Percentiles rank a stretch among this genome's conserved stretches.
Conservation (phyloP, 768 basidiomycete species). For the Gymnopilus junonius region DNA sequence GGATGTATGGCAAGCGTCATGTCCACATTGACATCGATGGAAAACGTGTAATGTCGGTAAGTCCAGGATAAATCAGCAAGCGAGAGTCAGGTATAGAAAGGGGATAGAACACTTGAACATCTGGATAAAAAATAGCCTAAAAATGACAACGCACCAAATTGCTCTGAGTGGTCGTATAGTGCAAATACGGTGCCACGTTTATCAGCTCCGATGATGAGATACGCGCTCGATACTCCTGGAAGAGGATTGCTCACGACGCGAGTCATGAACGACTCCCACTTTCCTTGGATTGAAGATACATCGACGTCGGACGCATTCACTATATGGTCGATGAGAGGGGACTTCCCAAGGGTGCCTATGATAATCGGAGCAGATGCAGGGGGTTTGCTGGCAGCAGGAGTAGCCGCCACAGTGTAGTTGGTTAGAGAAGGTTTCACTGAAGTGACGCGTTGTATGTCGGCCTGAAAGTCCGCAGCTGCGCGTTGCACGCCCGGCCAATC, state of each 20-base stretch:
- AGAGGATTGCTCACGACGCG: slow-evolving; percentile 57
- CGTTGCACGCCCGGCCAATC: slow-evolving; percentile 70
- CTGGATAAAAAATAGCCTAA: background rate
- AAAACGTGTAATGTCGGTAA: background rate
- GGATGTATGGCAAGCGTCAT: background rate
- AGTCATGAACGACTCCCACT: slow-evolving; percentile 69
- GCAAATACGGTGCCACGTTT: slow-evolving; percentile 71
- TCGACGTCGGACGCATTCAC: slow-evolving; percentile 58
- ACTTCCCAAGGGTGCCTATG: slow-evolving; percentile 68
- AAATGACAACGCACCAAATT: slow-evolving; percentile 52
- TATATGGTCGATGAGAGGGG: slow-evolving; percentile 53
- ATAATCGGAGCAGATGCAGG: slow-evolving; percentile 53
- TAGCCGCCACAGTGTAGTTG: slow-evolving; percentile 46
- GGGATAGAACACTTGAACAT: background rate
- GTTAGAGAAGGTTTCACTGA: slow-evolving; percentile 51
- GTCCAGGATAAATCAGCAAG: background rate
- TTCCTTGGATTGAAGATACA: slow-evolving; percentile 58
- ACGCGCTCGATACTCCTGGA: slow-evolving; percentile 61
- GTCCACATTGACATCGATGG: background rate
- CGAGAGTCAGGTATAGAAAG: slow-evolving; percentile 1
- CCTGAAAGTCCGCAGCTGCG: slow-evolving; percentile 61
- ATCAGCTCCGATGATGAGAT: slow-evolving; percentile 72
- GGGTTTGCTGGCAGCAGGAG: slow-evolving; percentile 32
- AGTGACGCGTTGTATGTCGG: slow-evolving; percentile 68
- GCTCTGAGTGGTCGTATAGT: slow-evolving; percentile 71